Evolutionary conservation across 352 stramenopile genomes (phyloP).

Genomic region (Phytophthora sansomeana): DNA sequence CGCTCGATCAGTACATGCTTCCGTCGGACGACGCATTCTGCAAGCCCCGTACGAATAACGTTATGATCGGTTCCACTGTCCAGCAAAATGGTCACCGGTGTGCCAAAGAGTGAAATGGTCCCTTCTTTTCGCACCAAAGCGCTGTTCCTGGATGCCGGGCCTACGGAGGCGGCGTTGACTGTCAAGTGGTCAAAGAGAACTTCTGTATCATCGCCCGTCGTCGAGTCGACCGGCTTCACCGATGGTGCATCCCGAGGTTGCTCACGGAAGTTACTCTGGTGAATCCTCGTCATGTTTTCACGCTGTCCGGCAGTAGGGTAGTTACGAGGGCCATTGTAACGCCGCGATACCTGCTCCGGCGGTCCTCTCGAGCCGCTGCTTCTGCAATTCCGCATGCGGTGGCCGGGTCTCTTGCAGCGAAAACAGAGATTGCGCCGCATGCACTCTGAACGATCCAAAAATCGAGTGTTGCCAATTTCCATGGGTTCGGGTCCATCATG

Average conservation of each 20-base stretch:
- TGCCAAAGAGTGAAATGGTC: not conserved
- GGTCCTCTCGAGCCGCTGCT: too few relatives aligned
- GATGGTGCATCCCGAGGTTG: too few relatives aligned
- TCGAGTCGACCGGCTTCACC: too few relatives aligned
- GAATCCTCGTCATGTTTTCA: not conserved
- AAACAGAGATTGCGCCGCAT: conserved; percentile 7
- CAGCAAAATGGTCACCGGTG: too few relatives aligned
- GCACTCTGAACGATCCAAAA: conserved; percentile 4
- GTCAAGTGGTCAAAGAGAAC: conserved; percentile 1
- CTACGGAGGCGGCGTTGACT: not conserved
- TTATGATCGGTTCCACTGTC: too few relatives aligned
- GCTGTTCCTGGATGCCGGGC: not conserved
- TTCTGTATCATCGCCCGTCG: not conserved
- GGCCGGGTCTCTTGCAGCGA: not conserved
- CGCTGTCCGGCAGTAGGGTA: not conserved
- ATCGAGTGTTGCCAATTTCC: conserved; percentile 15
- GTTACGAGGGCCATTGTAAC: too few relatives aligned
- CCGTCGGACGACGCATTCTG: too few relatives aligned
- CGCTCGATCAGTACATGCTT: too few relatives aligned
- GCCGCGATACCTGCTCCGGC: too few relatives aligned
- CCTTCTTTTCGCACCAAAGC: not conserved
- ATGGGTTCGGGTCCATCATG: conserved; percentile 1
- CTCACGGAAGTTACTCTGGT: not conserved
- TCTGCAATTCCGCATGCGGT: not conserved
- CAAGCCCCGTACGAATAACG: too few relatives aligned